Evolutionary conservation across 768 basidiomycete species (phyloP), one percentile per base, ranked within the genome.

Genomic region (Auricularia cornea): DNA sequence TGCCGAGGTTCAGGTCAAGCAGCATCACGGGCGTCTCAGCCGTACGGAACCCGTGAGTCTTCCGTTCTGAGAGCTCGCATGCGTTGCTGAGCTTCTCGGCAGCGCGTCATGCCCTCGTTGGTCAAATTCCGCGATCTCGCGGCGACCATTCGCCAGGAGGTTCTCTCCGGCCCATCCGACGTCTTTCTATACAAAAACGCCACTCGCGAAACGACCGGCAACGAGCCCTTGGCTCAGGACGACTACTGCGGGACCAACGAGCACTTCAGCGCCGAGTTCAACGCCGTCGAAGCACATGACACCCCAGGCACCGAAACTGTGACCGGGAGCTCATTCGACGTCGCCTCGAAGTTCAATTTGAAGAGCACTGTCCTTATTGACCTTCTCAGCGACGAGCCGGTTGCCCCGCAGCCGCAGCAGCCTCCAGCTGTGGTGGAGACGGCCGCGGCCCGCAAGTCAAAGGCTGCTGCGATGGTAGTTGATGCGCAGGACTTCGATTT

Each of bases 1-100:
- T 62, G 62, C 8, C 78, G 88, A 62, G 89, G 86, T 3, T 5
- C 44, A 48, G 44, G 44, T 48, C 44, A 48, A 20, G 76, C 44
- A 48, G 44, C 44, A 48, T 23, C 23, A 48, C 44, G 44, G 20
- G 5, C 44, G 44, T 23, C 44, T 48, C 12, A 23, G 20, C 18
- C 16, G 23, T 6, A 18, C 5, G 18, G 44, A 48, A 18, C 44
- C 23, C 44, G 23, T 48, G 20, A 48, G 18, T 20, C 5, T 5
- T 18, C 11, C 18, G 12, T 23, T 12, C 20, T 18, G 11, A 48
- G 18, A 20, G 11, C 44, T 48, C n/a, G 44, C 44, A 14, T 18
- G 11, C 10, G 23, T 20, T 48, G 10, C 44, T 48, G 10, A 35
- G 14, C 10, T 11, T 48, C 20, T 48, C 35, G 35, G 10, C 35